Conservation (phyloP, 1,139 yeast genomes). For the Nakaseomyces sp. region DNA sequence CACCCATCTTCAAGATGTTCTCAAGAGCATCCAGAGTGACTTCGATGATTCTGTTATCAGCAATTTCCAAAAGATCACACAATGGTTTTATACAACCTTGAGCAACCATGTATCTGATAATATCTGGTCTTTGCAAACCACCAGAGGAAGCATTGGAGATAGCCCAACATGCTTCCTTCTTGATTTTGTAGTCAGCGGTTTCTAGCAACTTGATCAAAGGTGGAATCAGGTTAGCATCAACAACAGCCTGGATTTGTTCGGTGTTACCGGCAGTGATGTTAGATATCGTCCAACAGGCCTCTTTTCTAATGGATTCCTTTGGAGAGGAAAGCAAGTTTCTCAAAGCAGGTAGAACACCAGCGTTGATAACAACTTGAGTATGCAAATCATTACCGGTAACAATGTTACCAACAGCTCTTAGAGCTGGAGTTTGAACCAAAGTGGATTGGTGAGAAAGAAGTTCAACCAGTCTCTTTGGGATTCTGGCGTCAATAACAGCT, state of each 20-base stretch:
- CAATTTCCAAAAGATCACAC: slow-evolving; percentile 81
- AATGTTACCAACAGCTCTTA: slow-evolving; percentile 94
- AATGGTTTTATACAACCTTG: slow-evolving; percentile 97
- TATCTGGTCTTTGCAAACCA: slow-evolving; percentile 85
- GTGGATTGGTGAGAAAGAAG: slow-evolving; percentile 75
- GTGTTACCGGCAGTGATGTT: slow-evolving; percentile 96
- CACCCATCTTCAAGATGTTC: slow-evolving; percentile 90
- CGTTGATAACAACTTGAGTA: slow-evolving; percentile 89
- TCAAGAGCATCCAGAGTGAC: slow-evolving; percentile 93
- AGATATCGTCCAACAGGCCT: slow-evolving; percentile 98
- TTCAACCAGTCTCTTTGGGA: slow-evolving; percentile 90
- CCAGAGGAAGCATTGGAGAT: slow-evolving; percentile 96
- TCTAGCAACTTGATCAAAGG: slow-evolving; percentile 74
- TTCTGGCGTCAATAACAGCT: slow-evolving; percentile 93
- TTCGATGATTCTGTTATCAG: slow-evolving; percentile 87
- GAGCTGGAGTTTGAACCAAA: slow-evolving; percentile 90
- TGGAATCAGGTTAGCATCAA: slow-evolving; percentile 88
- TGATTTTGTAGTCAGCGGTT: slow-evolving; percentile 87
- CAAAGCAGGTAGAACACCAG: slow-evolving; percentile 83
- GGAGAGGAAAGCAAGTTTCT: slow-evolving; percentile 72
- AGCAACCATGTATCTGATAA: slow-evolving; percentile 79
- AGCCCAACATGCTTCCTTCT: slow-evolving; percentile 99
- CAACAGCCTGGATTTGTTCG: slow-evolving; percentile 93
- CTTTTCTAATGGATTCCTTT: slow-evolving; percentile 89
- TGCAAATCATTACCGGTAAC: slow-evolving; percentile 95